Conservation (phyloP, 164 flowering plant genomes). For the Cinnamomum chago region DNA sequence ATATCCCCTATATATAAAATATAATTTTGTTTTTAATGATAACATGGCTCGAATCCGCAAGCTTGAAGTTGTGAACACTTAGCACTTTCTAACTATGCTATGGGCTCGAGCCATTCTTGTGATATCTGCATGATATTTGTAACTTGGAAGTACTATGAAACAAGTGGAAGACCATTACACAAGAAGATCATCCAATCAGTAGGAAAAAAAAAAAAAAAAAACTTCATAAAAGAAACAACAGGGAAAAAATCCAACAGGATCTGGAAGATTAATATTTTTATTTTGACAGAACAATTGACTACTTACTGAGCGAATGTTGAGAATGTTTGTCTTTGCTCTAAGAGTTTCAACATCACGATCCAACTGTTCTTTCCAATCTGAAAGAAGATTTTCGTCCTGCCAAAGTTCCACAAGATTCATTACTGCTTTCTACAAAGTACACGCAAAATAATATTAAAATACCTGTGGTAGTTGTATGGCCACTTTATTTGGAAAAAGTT, state of each 20-base stretch:
- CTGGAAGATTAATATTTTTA: neutral
- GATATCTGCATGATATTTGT: no score
- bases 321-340: conserved; percentile 57
- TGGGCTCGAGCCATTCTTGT: no score
- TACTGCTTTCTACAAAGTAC: neutral
- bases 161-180: no score
- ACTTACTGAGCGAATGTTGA: conserved; percentile 68
- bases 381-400: conserved; percentile 71
- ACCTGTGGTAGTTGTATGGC: conserved; percentile 86
- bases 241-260: neutral
- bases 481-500: conserved; percentile 88
- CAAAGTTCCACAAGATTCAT: conserved; percentile 7
- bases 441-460: neutral
- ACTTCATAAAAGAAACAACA: neutral
- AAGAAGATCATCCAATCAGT: neutral
- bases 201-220: neutral
- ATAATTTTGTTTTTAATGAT: no score
- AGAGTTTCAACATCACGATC: conserved; percentile 74
- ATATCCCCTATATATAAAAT: no score
- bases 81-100: no score
- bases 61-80: no score
- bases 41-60: no score
- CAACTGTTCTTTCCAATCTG: conserved; percentile 77
- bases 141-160: no score
- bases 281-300: conserved; percentile 6